phyloP scores from a whole-genome alignment of 352 stramenopile species.

The Phytophthora meadii region DNA sequence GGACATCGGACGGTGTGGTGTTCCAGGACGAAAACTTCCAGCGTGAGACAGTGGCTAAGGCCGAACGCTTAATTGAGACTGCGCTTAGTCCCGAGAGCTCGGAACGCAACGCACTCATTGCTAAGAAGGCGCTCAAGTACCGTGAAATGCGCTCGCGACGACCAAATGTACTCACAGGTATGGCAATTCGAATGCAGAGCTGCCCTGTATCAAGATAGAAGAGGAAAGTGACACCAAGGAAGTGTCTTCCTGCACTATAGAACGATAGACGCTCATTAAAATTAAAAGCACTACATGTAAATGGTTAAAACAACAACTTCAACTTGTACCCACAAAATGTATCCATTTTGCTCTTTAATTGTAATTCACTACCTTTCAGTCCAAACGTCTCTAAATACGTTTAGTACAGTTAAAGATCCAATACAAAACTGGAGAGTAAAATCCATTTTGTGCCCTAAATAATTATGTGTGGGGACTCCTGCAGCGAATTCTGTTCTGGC shows the following conservation, averaged over 20 bases:
- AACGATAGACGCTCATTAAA: constrained; percentile 12
- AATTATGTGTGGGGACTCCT: constrained; percentile 44
- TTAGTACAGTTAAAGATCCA: background rate
- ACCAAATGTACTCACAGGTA: constrained; percentile 11
- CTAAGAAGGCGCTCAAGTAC: constrained; percentile 43
- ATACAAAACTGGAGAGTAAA: constrained; percentile 4
- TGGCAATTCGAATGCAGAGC: constrained; percentile 27
- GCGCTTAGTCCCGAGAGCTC: constrained; percentile 36
- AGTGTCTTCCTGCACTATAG: background rate
- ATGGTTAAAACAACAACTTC: constrained; percentile 2
- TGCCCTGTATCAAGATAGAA: constrained; percentile 10
- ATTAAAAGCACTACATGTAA: too few species aligned
- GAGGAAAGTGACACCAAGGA: background rate
- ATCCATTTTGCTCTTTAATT: constrained; percentile 16
- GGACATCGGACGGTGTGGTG: constrained; percentile 34
- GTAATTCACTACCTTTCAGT: background rate
- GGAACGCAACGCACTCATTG: constrained; percentile 41
- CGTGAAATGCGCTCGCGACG: constrained; percentile 32
- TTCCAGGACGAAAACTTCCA: constrained; percentile 42
- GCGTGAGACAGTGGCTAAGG: constrained; percentile 35
- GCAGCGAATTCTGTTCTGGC: constrained; percentile 59
- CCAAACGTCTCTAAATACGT: constrained; percentile 2
- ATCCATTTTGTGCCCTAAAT: background rate
- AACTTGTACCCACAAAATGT: constrained; percentile 11
- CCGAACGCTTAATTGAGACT: constrained; percentile 33